These are phyloP conservation scores for Coemansia biformis DNA, from an alignment of 192 early-diverging fungal species.

Conservation along the genomic window DNA sequence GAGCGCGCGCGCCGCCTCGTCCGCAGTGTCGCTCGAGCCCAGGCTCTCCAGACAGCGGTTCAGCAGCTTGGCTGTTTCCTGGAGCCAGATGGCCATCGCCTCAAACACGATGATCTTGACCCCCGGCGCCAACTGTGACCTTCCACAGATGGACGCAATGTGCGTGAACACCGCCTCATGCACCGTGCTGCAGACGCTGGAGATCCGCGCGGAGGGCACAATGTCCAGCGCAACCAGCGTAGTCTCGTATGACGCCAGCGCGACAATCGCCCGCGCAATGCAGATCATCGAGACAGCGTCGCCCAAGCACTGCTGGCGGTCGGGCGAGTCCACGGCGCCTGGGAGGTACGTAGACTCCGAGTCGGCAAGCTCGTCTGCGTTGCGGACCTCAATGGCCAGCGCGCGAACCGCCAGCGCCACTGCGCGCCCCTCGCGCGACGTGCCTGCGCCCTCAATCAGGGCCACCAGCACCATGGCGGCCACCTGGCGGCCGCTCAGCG, in stretches of 20 bases:
- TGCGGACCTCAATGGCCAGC: slow-evolving; percentile 15
- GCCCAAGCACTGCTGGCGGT: slow-evolving; percentile 28
- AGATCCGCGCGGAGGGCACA: slow-evolving; percentile 2
- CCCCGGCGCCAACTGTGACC: slow-evolving; percentile 57
- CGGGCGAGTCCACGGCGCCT: slow-evolving; percentile 2
- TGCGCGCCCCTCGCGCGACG: slow-evolving; percentile 11
- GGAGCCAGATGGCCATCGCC: slow-evolving; percentile 66
- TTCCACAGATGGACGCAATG: slow-evolving; percentile 58
- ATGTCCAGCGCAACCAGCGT: slow-evolving; percentile 29
- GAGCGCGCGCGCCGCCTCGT: slow-evolving; percentile 2
- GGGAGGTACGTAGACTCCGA: slow-evolving; percentile 9
- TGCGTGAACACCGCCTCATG: slow-evolving; percentile 61
- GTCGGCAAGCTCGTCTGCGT: not conserved
- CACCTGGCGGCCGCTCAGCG: slow-evolving; percentile 39
- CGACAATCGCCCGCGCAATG: slow-evolving; percentile 40
- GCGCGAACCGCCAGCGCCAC: slow-evolving; percentile 14
- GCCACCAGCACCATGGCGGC: slow-evolving; percentile 40
- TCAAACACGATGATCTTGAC: slow-evolving; percentile 70
- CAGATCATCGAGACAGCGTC: slow-evolving; percentile 49
- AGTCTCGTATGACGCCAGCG: slow-evolving; percentile 28
- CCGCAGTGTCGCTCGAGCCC: not conserved
- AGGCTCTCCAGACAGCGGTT: slow-evolving; percentile 10
- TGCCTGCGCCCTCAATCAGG: slow-evolving; percentile 37
- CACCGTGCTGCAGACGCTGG: slow-evolving; percentile 35
- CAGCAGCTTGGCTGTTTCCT: slow-evolving; percentile 53